A percentile compares a stretch with the other conserved stretches of the same genome.
Conservation (phyloP, 2,329 filamentous ascomycete species). For the Emericellopsis cladophorae region DNA sequence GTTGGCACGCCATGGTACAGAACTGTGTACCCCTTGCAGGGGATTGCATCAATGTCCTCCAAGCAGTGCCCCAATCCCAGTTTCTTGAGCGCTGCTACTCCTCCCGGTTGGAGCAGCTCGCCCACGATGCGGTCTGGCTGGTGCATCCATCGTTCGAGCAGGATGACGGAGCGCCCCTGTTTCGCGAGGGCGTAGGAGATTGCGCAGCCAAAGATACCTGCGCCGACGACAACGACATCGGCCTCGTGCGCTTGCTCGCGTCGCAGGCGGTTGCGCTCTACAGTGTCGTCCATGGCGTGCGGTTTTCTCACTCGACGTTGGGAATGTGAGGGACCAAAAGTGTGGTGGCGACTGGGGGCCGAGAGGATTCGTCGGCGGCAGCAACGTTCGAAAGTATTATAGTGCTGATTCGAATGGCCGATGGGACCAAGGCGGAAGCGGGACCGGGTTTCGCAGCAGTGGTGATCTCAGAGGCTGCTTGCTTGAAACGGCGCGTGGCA, state of each 20-base stretch:
- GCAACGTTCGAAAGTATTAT: no score
- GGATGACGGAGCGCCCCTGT: constrained; percentile 80
- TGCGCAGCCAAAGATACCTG: constrained; percentile 80
- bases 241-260: constrained; percentile 47
- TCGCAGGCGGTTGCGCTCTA: constrained; percentile 21
- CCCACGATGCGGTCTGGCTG: constrained; percentile 94
- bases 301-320: constrained; percentile 14
- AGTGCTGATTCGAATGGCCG: no score
- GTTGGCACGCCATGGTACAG: constrained; percentile 66
- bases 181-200: constrained; percentile 73
- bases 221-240: constrained; percentile 86
- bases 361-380: no score
- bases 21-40: constrained; percentile 77
- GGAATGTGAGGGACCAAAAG: not conserved
- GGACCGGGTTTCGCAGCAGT: no score
- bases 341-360: no score
- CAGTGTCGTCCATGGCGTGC: constrained; percentile 20
- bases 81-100: constrained; percentile 66
- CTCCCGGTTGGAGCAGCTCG: constrained; percentile 87
- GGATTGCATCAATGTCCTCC: constrained; percentile 77
- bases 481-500: no score
- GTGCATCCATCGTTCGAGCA: constrained; percentile 80
- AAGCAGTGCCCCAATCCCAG: constrained; percentile 73
- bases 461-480: no score
- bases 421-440: no score